phyloP scores from a whole-genome alignment of 345 rosid genomes.

The Mallotus nudiflorus region DNA sequence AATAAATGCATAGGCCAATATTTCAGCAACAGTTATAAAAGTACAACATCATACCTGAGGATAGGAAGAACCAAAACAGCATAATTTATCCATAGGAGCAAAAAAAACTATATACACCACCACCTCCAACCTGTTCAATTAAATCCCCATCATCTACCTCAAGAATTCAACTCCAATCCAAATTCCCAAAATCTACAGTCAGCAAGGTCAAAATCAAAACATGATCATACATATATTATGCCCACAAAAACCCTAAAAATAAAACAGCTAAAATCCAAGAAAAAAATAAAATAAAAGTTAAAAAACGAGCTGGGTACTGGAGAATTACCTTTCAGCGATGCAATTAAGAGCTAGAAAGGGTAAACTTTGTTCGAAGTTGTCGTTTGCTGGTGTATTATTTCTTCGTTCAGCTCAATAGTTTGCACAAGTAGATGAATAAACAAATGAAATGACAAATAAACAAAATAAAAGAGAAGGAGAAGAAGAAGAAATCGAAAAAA shows the following conservation, averaged over 20 bases:
- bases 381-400: not conserved
- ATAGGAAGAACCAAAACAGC: constrained; percentile 41
- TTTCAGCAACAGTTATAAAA: not conserved
- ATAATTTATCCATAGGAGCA: constrained; percentile 38
- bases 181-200: constrained; percentile 25
- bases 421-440: constrained; percentile 30
- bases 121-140: constrained; percentile 2
- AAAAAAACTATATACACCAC: constrained; percentile 3
- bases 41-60: constrained; percentile 5
- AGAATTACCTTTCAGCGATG: constrained; percentile 27
- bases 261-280: not conserved
- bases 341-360: constrained; percentile 13
- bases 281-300: too few relatives aligned
- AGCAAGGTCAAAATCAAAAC: constrained; percentile 27
- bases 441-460: constrained; percentile 3
- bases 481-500: constrained; percentile 2
- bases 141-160: constrained; percentile 24
- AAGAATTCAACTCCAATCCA: too few relatives aligned
- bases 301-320: constrained; percentile 14
- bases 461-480: not conserved
- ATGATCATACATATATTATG: constrained; percentile 10
- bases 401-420: constrained; percentile 9
- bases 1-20: not conserved
- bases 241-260: not conserved
- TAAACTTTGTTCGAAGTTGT: too few relatives aligned